Base-by-base conservation (phyloP, 768 basidiomycete genomes). In the Leucosporidium creatinivorum region DNA sequence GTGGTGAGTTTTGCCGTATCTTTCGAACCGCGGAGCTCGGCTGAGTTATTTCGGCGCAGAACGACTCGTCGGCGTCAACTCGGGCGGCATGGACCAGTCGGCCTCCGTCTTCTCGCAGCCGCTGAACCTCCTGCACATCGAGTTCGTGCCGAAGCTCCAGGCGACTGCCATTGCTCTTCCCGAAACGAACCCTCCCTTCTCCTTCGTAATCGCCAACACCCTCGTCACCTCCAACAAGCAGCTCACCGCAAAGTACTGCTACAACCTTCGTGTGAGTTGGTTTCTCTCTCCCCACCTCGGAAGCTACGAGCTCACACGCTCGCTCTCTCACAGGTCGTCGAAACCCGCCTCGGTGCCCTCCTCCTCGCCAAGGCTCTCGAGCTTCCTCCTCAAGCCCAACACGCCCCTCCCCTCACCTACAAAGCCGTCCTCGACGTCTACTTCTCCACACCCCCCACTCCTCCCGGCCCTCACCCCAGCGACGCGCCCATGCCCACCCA, bases 151-250 rank as follows among this genome's bases (percentile, higher is more conserved):
- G 1, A 78, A 79, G 19, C 84, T 94, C 17, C 75, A 80, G 57
- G 87, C 89, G 0, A 82, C 85, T 30, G 84, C 86, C 0, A 84
- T 88, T 13, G 84, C 83, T 2, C 83, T 96, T 13, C 85, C 85
- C 17, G 73, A 74, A 10, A 77, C 80, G 13, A 60, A 74, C 17
- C 77, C 76, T 1, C 69, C 66, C 3, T 75, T 80, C 31, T 68
- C 69, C 17, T 87, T 89, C 74, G 86, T 90, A 63, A 84, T 85
- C 75, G 86, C 88, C n/a, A 89, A 91, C 80, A 89, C 89, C 23
- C 85, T 91, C 49, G 86, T 90, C 44, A 84, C 87, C 28, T 85
- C 88, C 33, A 87, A 92, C 77, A 92, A 93, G 77, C 85, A 85
- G 1, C 82, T 85, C 63, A 85, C 85, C 47, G 88, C 89, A 2